phyloP scores from a whole-genome alignment of 176 grass and related monocot species.

The Poa annua region DNA sequence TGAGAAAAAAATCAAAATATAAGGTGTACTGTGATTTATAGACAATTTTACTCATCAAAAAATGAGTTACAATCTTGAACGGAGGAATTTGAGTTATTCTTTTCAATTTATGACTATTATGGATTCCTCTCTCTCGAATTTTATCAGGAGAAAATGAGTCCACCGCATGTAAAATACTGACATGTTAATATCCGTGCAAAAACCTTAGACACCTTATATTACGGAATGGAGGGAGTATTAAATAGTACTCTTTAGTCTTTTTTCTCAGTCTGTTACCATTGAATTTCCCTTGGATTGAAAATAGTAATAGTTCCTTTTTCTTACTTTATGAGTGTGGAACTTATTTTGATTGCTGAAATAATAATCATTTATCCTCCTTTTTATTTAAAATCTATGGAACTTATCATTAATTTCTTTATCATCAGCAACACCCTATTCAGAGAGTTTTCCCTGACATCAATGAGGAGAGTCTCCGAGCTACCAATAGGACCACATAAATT shows the following conservation, averaged over 20 bases:
- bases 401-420: constrained; percentile 38
- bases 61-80: no score
- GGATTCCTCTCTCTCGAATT: no score
- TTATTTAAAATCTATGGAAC: not conserved
- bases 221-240: no score
- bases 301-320: not conserved
- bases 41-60: no score
- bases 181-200: no score
- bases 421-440: constrained; percentile 91
- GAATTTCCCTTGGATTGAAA: constrained; percentile 40
- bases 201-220: no score
- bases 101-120: no score
- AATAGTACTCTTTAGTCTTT: constrained; percentile 5
- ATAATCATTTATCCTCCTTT: not conserved
- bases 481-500: constrained; percentile 92
- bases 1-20: no score
- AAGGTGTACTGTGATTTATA: no score
- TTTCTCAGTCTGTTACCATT: constrained; percentile 30
- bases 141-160: no score
- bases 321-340: constrained; percentile 19
- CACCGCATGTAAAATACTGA: no score
- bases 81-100: no score
- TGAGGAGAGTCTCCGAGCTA: constrained; percentile 86
- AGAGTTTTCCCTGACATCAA: constrained; percentile 93
- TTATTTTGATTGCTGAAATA: constrained; percentile 5